Conservation (phyloP, 192 early-diverging fungal species). For the Rhizophagus clarus region DNA sequence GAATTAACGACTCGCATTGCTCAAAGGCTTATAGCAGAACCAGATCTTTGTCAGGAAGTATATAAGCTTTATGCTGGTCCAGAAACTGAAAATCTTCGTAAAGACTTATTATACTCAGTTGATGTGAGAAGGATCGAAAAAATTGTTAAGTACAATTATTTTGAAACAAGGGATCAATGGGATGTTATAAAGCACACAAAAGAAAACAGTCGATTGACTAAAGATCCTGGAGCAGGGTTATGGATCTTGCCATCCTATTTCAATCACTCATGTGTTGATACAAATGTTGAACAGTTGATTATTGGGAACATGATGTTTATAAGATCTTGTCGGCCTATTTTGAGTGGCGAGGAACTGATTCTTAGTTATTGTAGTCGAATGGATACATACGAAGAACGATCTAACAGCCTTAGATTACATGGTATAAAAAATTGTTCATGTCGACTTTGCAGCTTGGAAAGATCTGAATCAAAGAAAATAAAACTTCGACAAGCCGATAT, state of each 20-base stretch:
- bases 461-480: background rate
- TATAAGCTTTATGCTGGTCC: constrained; percentile 17
- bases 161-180: background rate
- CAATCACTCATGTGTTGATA: constrained; percentile 26
- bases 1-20: background rate
- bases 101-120: background rate
- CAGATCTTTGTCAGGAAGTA: background rate
- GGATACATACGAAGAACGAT: background rate
- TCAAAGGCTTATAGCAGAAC: background rate
- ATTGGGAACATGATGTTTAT: constrained; percentile 15
- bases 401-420: background rate
- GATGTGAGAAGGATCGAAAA: background rate
- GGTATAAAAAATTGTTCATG: constrained; percentile 3
- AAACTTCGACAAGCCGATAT: background rate
- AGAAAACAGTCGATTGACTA: background rate
- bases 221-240: background rate
- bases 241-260: background rate
- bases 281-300: background rate
- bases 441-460: constrained; percentile 7
- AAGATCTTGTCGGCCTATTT: background rate
- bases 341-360: background rate
- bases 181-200: background rate
- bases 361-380: background rate
- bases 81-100: background rate
- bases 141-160: constrained; percentile 2